These are phyloP conservation scores for Plantago coronopus DNA, from an alignment of 305 asterid genomes.

Conservation along the genomic window DNA sequence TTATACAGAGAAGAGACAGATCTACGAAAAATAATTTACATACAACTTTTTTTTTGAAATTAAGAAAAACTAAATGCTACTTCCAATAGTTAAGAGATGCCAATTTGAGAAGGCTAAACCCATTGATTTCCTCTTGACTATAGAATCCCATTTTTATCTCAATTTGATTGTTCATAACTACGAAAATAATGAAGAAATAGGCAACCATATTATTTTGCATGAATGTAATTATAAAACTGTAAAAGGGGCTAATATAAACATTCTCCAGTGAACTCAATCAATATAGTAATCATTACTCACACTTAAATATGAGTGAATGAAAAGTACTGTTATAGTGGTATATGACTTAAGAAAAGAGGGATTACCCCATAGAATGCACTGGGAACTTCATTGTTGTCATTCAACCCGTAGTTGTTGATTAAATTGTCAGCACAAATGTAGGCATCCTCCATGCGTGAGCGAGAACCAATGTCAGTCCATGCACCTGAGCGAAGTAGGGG, in stretches of 20 bases:
- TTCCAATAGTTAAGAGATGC: no score
- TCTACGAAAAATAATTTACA: neutral
- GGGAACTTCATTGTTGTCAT: constrained; percentile 35
- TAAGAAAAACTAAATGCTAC: neutral
- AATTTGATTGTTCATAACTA: no score
- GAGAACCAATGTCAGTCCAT: constrained; percentile 82
- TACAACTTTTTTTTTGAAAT: no score
- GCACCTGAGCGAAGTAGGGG: constrained; percentile 91
- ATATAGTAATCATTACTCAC: neutral
- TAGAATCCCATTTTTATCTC: no score
- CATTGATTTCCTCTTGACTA: no score
- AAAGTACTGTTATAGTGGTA: constrained; percentile 8
- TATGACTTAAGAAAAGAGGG: constrained; percentile 11
- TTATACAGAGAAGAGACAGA: neutral
- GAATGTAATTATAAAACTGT: no score
- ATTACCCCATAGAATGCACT: constrained; percentile 92
- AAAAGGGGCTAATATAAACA: no score
- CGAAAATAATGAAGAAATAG: no score
- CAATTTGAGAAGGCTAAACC: no score
- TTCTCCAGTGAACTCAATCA: neutral
- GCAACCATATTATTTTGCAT: no score
- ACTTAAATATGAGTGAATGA: neutral
- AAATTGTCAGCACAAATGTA: constrained; percentile 69
- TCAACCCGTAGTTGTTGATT: constrained; percentile 44
- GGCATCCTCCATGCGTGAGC: constrained; percentile 86